Evolutionary conservation across 345 rosid species (phyloP), one percentile per base, ranked within the genome.

Genomic region (Brassica rapa): DNA sequence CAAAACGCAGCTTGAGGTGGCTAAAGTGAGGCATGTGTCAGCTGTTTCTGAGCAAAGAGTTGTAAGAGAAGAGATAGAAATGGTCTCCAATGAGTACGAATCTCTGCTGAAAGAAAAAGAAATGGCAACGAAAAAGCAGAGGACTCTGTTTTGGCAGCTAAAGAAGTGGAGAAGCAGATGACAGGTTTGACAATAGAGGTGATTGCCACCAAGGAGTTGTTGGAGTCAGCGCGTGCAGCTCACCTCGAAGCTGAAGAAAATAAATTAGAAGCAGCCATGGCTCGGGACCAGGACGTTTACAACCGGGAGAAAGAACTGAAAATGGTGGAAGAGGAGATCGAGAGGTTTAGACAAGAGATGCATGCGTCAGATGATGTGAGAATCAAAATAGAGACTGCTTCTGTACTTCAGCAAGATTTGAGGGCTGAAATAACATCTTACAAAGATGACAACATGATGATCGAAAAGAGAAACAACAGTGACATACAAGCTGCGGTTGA

Each of bases 1-100:
- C 88, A 94, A 89, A 89, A 84, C 91, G 1, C 97, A 94, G 83
- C 91, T 92, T 43, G 95, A 91, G 85, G 97, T 94, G 90, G 98
- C 98, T 72, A 91, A 83, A 88, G 85, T 90, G 43, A 90, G 99
- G 80, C 85, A 95, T 72, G 29, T 83, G 3, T 85, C 94, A n/a
- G 97, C 99, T 5, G 80, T 89, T 82, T 81, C 90, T 4, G 99
- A 94, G 81, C 81, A 91, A 64, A 75, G 86, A 70, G 76, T 84
- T 3, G 83, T 91, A 68, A 91, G 80, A 66, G 89, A 90, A 35
- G 97, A 91, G 88, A 69, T 92, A 79, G 86, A 86, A 79, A 69
- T 88, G 21, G 71, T 92, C 57, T 67, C 71, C 1, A 82, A 73
- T 68, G 97, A 95, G 75, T 90, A 84, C 56, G 84, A 83, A 74